These are phyloP conservation scores for Clavaria fumosa DNA, from an alignment of 768 basidiomycete species.

Conservation along the genomic window DNA sequence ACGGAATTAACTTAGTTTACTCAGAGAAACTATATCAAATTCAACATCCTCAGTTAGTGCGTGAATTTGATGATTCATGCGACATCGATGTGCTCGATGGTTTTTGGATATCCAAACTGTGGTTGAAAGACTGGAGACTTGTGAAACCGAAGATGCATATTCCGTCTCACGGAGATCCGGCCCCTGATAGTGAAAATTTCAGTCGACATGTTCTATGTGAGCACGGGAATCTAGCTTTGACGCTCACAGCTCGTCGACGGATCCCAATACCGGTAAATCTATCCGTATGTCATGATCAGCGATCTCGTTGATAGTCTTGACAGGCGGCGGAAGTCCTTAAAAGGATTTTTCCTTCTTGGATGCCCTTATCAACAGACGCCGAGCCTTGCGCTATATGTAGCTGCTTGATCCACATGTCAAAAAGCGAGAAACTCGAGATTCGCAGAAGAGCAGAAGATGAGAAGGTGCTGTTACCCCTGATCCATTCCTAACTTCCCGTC, in stretches of 20 bases:
- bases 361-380: constrained; percentile 31
- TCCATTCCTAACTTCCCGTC: constrained; percentile 7
- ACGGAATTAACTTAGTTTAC: too few species aligned
- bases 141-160: constrained; percentile 66
- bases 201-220: constrained; percentile 51
- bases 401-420: constrained; percentile 34
- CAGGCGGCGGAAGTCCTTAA: constrained; percentile 45
- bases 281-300: not conserved
- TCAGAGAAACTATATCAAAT: constrained; percentile 55
- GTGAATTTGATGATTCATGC: constrained; percentile 40
- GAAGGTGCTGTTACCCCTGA: constrained; percentile 33
- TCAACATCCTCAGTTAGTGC: constrained; percentile 48
- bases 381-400: constrained; percentile 55
- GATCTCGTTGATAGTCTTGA: too few species aligned
- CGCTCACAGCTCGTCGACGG: constrained; percentile 36
- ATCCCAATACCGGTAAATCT: constrained; percentile 44
- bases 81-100: not conserved
- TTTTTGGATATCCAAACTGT: not conserved
- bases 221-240: constrained; percentile 47
- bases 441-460: constrained; percentile 63
- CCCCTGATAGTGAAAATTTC: constrained; percentile 47
- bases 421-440: constrained; percentile 44
- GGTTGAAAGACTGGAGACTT: constrained; percentile 50
- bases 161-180: constrained; percentile 39
- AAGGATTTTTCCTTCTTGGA: constrained; percentile 50